A percentile compares a stretch with the other conserved stretches of the same genome.
Conservation (phyloP, 768 basidiomycete species). For the Boletus reticuloceps region DNA sequence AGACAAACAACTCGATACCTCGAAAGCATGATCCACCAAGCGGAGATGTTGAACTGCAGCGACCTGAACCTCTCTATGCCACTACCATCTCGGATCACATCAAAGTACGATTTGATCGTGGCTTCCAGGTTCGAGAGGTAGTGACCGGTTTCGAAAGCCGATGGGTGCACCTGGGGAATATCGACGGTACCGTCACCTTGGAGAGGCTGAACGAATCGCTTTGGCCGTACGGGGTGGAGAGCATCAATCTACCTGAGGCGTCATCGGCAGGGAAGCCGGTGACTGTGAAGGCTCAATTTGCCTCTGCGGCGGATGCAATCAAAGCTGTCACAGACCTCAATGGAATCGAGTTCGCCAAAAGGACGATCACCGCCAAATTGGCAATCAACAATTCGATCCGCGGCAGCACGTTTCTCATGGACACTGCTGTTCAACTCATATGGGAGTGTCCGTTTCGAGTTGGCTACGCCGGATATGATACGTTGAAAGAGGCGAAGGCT, state of each 20-base stretch:
- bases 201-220: slow-evolving; percentile 39
- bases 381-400: slow-evolving; percentile 38
- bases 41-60: not conserved
- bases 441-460: slow-evolving; percentile 58
- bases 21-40: slow-evolving; percentile 1
- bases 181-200: slow-evolving; percentile 39
- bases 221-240: slow-evolving; percentile 40
- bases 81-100: slow-evolving; percentile 52
- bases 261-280: slow-evolving; percentile 18
- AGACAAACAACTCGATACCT: not conserved
- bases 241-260: slow-evolving; percentile 33
- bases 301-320: slow-evolving; percentile 46
- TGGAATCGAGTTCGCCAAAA: slow-evolving; percentile 38
- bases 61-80: slow-evolving; percentile 20
- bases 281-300: slow-evolving; percentile 46
- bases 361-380: slow-evolving; percentile 43
- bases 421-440: slow-evolving; percentile 53
- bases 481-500: slow-evolving; percentile 43
- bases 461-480: slow-evolving; percentile 64
- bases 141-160: slow-evolving; percentile 69
- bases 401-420: slow-evolving; percentile 42
- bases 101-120: slow-evolving; percentile 53
- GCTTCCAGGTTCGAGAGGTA: slow-evolving; percentile 57
- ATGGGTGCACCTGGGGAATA: slow-evolving; percentile 52
- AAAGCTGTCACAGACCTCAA: slow-evolving; percentile 53